These are phyloP conservation scores for Fraxinus angustifolia DNA, from an alignment of 305 asterid species.

Conservation along the genomic window DNA sequence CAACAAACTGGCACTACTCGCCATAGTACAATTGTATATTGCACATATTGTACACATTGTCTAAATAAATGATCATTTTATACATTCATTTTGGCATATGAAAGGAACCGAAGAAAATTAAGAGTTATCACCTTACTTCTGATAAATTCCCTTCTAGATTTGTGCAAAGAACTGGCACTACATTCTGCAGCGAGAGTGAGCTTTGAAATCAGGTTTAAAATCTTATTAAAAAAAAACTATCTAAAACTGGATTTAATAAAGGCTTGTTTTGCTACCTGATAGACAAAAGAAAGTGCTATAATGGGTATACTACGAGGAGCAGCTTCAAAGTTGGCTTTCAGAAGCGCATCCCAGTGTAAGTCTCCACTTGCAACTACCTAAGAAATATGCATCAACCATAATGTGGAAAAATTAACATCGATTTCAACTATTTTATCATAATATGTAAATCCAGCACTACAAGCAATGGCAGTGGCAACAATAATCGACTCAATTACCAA, in stretches of 20 bases:
- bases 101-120: constrained; percentile 1
- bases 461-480: not conserved
- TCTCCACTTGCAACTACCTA: constrained; percentile 82
- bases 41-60: not conserved
- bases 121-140: constrained; percentile 71
- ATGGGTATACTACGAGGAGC: constrained; percentile 87
- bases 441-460: not conserved
- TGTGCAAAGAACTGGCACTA: constrained; percentile 90
- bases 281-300: constrained; percentile 90
- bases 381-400: constrained; percentile 8
- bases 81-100: constrained; percentile 14
- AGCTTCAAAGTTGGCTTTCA: constrained; percentile 73
- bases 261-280: constrained; percentile 54
- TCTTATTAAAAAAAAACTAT: not conserved
- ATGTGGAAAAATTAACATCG: not conserved
- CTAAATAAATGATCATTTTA: not conserved
- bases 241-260: not conserved
- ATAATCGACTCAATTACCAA: not conserved
- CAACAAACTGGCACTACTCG: not conserved
- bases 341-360: constrained; percentile 84
- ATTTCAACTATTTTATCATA: not conserved
- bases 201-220: constrained; percentile 7
- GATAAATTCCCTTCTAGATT: constrained; percentile 89
- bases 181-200: constrained; percentile 57
- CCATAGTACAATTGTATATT: not conserved